Base-by-base conservation (phyloP, 2,329 filamentous ascomycete genomes). In the Diplodia sapinea region DNA sequence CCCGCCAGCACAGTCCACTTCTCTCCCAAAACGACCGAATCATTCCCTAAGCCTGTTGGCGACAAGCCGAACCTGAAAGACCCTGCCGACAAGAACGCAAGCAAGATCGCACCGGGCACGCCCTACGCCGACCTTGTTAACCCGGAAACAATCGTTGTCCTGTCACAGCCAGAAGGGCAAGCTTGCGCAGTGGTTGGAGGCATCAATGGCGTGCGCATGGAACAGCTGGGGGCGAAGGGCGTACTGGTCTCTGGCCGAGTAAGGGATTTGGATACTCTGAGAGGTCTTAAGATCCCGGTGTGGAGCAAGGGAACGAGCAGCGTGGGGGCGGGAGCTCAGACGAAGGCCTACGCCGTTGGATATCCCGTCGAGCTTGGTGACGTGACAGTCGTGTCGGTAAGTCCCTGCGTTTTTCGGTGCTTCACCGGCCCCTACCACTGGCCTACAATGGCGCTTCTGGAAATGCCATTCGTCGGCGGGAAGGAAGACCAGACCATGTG, bases 171-270 rank as follows among this genome's bases (percentile, higher is more conserved):
- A 0, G 73, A 81, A 0, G 83, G 82, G 0, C 89, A 92, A 75
- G 84, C 83, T 63, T 92, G 91, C 77, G 91, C 91, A 6, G 84
- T 91, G 8, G 84, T 91, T 6, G 91, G 91, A n/a, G 91, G 91
- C 20, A 91, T 93, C 70, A 91, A 93, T 85, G 91, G 89, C 5
- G 81, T 86, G 36, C 83, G 91, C 23, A 90, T 93, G 85, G 87
- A 88, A 72, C 76, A 84, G 15, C 82, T 89, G 12, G 85, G 86
- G 15, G 86, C 86, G 20, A 81, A 82, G 71, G 89, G 84, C 2
- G 84, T 90, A 12, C 79, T 93, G n/a, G 88, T 92, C 8, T 84
- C 87, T 71, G 91, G 91, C 0, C 81, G 90, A 49, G 86, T 90
- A 6, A 83, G 91, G 69, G 91, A 93, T 79, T 73, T 92, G 20